Conservation (phyloP, 1,284 basidiomycete species). For the Pseudozyma hubeiensis region DNA sequence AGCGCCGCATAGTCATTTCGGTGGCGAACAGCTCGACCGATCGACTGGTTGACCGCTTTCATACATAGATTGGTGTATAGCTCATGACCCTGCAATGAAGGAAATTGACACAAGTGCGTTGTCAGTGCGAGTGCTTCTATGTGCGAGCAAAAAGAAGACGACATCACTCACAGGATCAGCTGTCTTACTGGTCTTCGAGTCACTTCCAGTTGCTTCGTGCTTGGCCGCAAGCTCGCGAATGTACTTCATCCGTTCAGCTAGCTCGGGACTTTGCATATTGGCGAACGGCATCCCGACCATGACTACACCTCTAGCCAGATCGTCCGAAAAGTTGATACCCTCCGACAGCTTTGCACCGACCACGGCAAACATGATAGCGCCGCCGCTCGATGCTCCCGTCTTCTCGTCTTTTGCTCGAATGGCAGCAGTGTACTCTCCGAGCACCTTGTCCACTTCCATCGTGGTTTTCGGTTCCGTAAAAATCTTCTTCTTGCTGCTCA, state of each 20-base stretch:
- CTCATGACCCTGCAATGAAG: conserved; percentile 46
- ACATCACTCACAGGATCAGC: conserved; percentile 30
- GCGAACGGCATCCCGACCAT: conserved; percentile 92
- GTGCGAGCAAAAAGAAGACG: neutral
- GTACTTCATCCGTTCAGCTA: conserved; percentile 84
- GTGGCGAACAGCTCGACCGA: conserved; percentile 75
- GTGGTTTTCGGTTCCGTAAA: conserved; percentile 88
- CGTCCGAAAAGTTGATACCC: conserved; percentile 89
- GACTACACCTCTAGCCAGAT: conserved; percentile 86
- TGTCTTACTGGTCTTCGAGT: neutral
- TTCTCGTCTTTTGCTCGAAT: conserved; percentile 63
- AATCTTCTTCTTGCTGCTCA: conserved; percentile 82
- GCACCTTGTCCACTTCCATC: conserved; percentile 79
- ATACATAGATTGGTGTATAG: conserved; percentile 75
- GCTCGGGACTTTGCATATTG: conserved; percentile 87
- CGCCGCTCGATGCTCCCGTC: conserved; percentile 25
- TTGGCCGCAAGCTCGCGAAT: conserved; percentile 45
- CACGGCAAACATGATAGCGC: conserved; percentile 78
- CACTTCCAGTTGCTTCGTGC: neutral
- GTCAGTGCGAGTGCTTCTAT: neutral
- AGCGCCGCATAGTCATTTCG: conserved; percentile 63
- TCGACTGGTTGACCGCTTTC: conserved; percentile 96
- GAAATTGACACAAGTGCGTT: neutral
- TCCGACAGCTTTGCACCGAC: conserved; percentile 97
- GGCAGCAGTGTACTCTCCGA: conserved; percentile 81